Percentiles rank a stretch among this genome's conserved stretches.
Evolutionary conservation across 495 filamentous ascomycete genomes (phyloP).

Genomic region (Schizothecium vesticola): DNA sequence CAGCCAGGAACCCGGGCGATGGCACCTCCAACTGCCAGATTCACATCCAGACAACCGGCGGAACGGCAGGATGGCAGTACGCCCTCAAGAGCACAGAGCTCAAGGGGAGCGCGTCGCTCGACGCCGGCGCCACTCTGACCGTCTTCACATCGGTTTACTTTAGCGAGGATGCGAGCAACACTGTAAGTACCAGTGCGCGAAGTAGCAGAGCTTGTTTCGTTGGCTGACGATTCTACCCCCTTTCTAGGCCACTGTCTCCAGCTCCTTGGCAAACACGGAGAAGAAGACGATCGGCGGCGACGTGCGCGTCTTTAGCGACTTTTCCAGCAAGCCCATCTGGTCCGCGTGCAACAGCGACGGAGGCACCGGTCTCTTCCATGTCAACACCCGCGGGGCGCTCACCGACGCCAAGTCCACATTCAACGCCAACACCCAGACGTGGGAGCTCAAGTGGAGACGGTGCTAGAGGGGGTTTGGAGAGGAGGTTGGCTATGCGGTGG

Average conservation of each 20-base stretch:
- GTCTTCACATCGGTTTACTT: constrained; percentile 38
- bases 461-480: constrained; percentile 22
- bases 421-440: constrained; percentile 36
- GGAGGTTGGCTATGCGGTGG: not conserved
- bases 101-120: constrained; percentile 30
- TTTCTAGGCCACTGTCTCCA: constrained; percentile 19
- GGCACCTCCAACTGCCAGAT: constrained; percentile 38
- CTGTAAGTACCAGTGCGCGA: constrained; percentile 22
- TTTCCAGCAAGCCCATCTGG: constrained; percentile 27
- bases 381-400: constrained; percentile 43
- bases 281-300: constrained; percentile 22
- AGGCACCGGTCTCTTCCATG: constrained; percentile 37
- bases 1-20: constrained; percentile 24
- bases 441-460: constrained; percentile 39
- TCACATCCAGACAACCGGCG: constrained; percentile 31
- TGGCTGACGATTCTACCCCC: not conserved
- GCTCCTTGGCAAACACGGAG: constrained; percentile 24
- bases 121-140: constrained; percentile 29
- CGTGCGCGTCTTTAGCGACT: constrained; percentile 28
- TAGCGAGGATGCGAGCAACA: constrained; percentile 34
- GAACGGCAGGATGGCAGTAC: constrained; percentile 40
- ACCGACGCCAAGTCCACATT: constrained; percentile 32
- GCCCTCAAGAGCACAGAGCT: constrained; percentile 31
- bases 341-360: constrained; percentile 35
- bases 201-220: not conserved